Conservation (phyloP, 352 stramenopile genomes). For the Pythium folliculosum region DNA sequence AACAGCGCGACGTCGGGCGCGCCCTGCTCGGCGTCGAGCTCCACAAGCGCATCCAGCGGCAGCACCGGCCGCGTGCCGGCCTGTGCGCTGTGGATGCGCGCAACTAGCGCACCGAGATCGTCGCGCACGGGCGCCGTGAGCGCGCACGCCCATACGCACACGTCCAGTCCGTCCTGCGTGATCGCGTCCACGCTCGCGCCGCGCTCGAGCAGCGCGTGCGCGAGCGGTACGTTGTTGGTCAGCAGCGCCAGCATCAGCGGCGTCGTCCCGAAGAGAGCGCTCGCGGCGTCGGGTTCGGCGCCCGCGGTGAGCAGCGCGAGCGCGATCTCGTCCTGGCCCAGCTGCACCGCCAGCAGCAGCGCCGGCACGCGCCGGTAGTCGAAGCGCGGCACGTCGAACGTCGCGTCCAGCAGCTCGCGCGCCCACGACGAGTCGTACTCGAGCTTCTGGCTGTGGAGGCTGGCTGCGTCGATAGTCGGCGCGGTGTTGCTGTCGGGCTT, state of each 20-base stretch:
- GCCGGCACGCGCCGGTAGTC: constrained; percentile 49
- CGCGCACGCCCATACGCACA: constrained; percentile 59
- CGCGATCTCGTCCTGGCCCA: constrained; percentile 36
- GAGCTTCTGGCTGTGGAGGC: constrained; percentile 22
- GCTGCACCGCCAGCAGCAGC: constrained; percentile 56
- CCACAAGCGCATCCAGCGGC: constrained; percentile 24
- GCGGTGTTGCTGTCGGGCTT: constrained; percentile 11
- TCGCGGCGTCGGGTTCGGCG: constrained; percentile 32
- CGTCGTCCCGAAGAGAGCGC: constrained; percentile 39
- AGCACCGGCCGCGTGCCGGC: constrained; percentile 24
- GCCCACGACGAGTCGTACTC: constrained; percentile 46
- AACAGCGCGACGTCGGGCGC: constrained; percentile 46
- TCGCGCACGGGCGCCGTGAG: constrained; percentile 36
- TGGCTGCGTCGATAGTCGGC: constrained; percentile 16
- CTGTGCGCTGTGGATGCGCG: constrained; percentile 17
- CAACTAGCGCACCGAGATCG: constrained; percentile 23
- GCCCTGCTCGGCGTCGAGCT: constrained; percentile 42
- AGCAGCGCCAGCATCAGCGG: constrained; percentile 67
- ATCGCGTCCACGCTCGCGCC: constrained; percentile 57
- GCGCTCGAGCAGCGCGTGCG: constrained; percentile 29
- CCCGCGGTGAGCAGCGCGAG: constrained; percentile 42
- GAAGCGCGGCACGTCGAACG: constrained; percentile 47
- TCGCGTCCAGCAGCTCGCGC: constrained; percentile 43
- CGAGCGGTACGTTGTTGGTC: constrained; percentile 32
- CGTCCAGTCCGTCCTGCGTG: constrained; percentile 47